These are phyloP conservation scores for Rhodomyrtus tomentosa DNA, from an alignment of 345 rosid species.

Conservation along the genomic window DNA sequence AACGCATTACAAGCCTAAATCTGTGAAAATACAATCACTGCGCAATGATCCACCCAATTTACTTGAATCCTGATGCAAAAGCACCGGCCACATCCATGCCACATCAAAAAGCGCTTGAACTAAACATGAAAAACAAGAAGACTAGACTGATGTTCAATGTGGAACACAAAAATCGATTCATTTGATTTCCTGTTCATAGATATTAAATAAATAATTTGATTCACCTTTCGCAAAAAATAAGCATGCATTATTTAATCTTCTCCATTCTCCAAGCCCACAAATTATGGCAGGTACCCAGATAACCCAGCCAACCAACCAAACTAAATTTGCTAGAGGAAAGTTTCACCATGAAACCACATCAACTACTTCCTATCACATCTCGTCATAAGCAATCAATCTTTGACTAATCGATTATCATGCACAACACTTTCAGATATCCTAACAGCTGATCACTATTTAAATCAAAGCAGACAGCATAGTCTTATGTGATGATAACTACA, in stretches of 20 bases:
- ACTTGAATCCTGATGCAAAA: not conserved
- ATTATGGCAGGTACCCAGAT: not conserved
- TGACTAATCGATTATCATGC: not conserved
- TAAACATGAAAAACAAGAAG: not conserved
- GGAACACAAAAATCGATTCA: not conserved
- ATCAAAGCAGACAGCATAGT: not conserved
- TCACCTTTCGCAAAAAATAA: not conserved
- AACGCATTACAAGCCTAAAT: not conserved
- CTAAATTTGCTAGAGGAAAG: not conserved
- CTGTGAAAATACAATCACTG: not conserved
- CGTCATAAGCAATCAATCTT: not conserved
- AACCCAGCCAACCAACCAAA: not conserved
- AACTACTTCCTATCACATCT: not conserved
- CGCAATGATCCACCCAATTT: not conserved
- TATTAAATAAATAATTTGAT: not conserved
- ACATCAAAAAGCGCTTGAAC: not conserved
- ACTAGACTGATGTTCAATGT: not conserved
- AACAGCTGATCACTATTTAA: not conserved
- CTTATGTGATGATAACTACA: not conserved
- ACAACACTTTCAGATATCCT: not conserved
- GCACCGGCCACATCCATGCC: not conserved
- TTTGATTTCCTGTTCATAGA: not conserved
- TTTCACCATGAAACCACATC: not conserved
- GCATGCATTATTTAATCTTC: not conserved
- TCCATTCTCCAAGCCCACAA: not conserved